Percentiles rank a stretch among this genome's conserved stretches.
phyloP scores from a whole-genome alignment of 2,329 filamentous ascomycete genomes.

The Aspergillus fischeri region DNA sequence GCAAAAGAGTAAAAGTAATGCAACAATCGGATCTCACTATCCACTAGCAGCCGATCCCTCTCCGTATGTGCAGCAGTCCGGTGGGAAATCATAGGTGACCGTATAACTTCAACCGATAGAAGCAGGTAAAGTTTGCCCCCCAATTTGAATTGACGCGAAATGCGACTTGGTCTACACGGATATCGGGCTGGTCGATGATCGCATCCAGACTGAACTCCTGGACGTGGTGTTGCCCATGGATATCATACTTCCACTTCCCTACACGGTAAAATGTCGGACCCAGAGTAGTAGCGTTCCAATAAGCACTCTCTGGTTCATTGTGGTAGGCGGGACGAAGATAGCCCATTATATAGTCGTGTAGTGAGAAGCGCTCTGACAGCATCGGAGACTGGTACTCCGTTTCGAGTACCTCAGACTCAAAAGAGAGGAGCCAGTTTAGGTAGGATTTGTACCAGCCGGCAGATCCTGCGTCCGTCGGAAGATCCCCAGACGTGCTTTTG shows the following conservation, averaged over 20 bases:
- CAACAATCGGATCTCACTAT: neutral
- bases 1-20: neutral
- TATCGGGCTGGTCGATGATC: constrained; percentile 31
- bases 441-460: neutral
- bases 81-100: constrained; percentile 24
- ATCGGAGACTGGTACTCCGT: neutral
- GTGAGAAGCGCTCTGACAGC: constrained; percentile 11
- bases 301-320: constrained; percentile 27
- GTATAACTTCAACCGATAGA: constrained; percentile 45
- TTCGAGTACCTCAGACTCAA: neutral
- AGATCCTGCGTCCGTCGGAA: neutral
- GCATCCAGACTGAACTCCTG: constrained; percentile 39
- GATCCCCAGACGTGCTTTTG: neutral
- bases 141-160: constrained; percentile 43
- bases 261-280: constrained; percentile 37
- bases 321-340: constrained; percentile 28
- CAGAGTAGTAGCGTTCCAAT: constrained; percentile 34
- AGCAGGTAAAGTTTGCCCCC: constrained; percentile 41
- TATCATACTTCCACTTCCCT: constrained; percentile 38
- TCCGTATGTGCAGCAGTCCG: neutral
- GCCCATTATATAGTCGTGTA: constrained; percentile 30
- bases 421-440: neutral
- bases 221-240: constrained; percentile 29
- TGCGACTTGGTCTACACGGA: constrained; percentile 38
- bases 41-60: neutral